A percentile compares a stretch with the other conserved stretches of the same genome.
phyloP scores from a whole-genome alignment of 225 moss, liverwort and hornwort genomes.

The Anthoceros angustus region DNA sequence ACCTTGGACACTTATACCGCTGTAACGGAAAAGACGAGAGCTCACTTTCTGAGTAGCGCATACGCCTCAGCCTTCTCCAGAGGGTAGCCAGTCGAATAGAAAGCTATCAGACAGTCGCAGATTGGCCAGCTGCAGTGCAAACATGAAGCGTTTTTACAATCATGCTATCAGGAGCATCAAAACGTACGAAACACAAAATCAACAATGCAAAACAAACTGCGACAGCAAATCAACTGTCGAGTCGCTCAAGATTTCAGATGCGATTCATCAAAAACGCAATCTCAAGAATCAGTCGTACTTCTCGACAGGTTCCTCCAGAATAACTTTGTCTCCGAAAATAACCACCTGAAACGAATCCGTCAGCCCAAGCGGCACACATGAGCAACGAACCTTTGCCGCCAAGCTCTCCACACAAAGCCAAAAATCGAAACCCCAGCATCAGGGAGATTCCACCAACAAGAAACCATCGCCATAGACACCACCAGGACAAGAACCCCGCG shows the following conservation, averaged over 20 bases:
- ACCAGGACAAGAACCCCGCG: background rate
- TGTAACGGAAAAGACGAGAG: background rate
- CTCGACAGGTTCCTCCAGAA: conserved; percentile 29
- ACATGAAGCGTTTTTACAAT: background rate
- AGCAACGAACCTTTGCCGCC: background rate
- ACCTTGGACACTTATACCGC: background rate
- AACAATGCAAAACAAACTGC: background rate
- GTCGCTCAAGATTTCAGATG: too few relatives aligned
- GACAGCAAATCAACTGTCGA: background rate
- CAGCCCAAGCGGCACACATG: background rate
- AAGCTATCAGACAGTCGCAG: conserved; percentile 90
- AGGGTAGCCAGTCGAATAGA: conserved; percentile 93
- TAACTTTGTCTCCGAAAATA: conserved; percentile 35
- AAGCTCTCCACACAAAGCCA: background rate
- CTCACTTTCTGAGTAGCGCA: conserved; percentile 75
- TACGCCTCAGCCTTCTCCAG: conserved; percentile 84
- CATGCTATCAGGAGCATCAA: background rate
- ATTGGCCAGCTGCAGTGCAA: conserved; percentile 67
- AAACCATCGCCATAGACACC: background rate
- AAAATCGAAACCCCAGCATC: background rate
- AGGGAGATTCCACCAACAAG: background rate
- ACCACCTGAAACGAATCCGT: conserved; percentile 16
- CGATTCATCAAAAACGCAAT: too few relatives aligned
- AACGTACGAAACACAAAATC: background rate
- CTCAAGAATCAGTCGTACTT: conserved; percentile 7